Percentiles rank a stretch among this genome's conserved stretches.
These are phyloP conservation scores for Microbotryum scabiosae DNA, from an alignment of 1,284 basidiomycete species.

Conservation along the genomic window DNA sequence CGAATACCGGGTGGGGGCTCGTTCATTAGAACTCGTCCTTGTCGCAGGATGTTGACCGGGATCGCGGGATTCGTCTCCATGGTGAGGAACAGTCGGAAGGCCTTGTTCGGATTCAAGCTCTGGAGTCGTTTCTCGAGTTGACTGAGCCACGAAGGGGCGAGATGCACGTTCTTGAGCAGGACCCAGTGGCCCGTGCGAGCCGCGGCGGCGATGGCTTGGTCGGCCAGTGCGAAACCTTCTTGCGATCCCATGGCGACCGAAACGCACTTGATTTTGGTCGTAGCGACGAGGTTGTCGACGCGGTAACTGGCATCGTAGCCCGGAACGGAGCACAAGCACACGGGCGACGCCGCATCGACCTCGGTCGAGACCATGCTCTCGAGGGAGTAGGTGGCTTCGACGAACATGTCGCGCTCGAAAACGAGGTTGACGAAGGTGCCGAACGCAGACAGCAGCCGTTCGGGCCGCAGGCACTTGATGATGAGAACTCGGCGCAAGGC, in stretches of 20 bases:
- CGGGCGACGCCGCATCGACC: conserved; percentile 66
- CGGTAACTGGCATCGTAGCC: conserved; percentile 96
- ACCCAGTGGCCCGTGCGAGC: conserved; percentile 90
- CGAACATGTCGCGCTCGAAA: conserved; percentile 70
- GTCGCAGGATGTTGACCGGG: conserved; percentile 88
- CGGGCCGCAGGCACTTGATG: conserved; percentile 82
- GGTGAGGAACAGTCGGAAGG: conserved; percentile 90
- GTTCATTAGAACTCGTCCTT: conserved; percentile 92
- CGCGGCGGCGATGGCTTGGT: conserved; percentile 84
- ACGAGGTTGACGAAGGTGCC: conserved; percentile 62
- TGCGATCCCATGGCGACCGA: conserved; percentile 97
- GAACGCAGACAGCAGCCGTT: conserved; percentile 74
- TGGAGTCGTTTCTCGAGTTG: conserved; percentile 95
- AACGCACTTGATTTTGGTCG: conserved; percentile 55
- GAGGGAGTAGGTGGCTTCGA: conserved; percentile 63
- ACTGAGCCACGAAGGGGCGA: conserved; percentile 87
- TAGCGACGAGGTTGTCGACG: conserved; percentile 78
- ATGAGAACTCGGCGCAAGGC: conserved; percentile 67
- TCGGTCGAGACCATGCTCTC: conserved; percentile 67
- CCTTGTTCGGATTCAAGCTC: conserved; percentile 73
- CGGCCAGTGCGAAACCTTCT: conserved; percentile 87
- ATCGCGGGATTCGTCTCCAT: conserved; percentile 91
- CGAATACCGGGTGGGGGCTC: conserved; percentile 93
- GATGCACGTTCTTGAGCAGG: conserved; percentile 88
- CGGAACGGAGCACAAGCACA: conserved; percentile 83